phyloP scores from a whole-genome alignment of 805 yeast genomes.

The Candida sithepensis region DNA sequence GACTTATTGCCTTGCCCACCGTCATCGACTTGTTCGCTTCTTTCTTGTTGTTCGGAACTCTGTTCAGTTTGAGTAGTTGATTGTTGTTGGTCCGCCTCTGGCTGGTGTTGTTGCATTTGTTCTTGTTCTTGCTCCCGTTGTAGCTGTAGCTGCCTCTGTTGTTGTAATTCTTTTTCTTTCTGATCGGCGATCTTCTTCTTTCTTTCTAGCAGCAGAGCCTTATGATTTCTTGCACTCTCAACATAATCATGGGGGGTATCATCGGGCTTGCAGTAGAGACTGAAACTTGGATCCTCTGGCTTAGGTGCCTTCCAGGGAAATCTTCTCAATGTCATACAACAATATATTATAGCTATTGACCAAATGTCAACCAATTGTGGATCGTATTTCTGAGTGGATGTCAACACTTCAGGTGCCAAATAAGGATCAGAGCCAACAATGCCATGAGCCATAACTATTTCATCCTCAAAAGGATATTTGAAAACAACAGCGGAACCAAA shows the following conservation, averaged over 20 bases:
- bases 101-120: slow-evolving; percentile 1
- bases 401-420: slow-evolving; percentile 76
- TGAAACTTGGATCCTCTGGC: slow-evolving; percentile 64
- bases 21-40: neutral
- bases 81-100: neutral
- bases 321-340: slow-evolving; percentile 81
- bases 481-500: slow-evolving; percentile 84
- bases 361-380: slow-evolving; percentile 79
- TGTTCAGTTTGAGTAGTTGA: neutral
- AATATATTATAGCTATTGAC: slow-evolving; percentile 80
- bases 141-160: slow-evolving; percentile 4
- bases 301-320: slow-evolving; percentile 88
- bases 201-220: slow-evolving; percentile 55
- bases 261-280: slow-evolving; percentile 60
- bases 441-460: slow-evolving; percentile 61
- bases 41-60: neutral
- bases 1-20: slow-evolving; percentile 18
- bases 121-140: slow-evolving; percentile 6
- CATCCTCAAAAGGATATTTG: slow-evolving; percentile 67
- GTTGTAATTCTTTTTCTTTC: slow-evolving; percentile 19
- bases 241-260: slow-evolving; percentile 75
- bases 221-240: slow-evolving; percentile 70
- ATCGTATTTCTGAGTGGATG: slow-evolving; percentile 53
- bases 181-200: slow-evolving; percentile 43
- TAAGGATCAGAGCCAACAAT: slow-evolving; percentile 86